Evolutionary conservation across 2,329 filamentous ascomycete genomes (phyloP), one percentile per base, ranked within the genome.

Genomic region (Penicillium frequentans): DNA sequence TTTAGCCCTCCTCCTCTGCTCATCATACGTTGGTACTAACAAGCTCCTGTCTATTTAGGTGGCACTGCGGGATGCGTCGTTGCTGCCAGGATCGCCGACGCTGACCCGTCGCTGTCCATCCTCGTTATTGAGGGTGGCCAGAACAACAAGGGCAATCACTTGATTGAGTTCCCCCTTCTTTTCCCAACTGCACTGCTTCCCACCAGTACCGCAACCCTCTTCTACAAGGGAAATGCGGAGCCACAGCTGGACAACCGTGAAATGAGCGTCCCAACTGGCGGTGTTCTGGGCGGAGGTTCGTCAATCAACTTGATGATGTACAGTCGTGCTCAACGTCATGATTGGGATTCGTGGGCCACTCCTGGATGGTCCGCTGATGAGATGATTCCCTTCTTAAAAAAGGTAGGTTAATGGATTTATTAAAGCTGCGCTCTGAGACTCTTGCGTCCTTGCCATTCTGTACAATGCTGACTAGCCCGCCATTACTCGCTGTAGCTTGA

Each of bases 221-320:
- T 48, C 46, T 48, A 48, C 27, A 48, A 48, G 46, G 46, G 46
- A 48, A 48, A 48, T 48, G 46, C 26, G 46, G 46, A 48, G 46
- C 46, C 46, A 48, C 49, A 51, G 14, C 27, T 51, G 49, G 49
- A 51, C 14, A 39, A 39, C 35, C 49, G 49, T 24, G 31, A 39
- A 43, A 39, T 39, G 33, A 51, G 14, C 23, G 33, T 51, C 23
- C 49, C 49, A 42, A 39, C 31, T 23, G 49, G 31, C n/a, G 35
- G 35, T 43, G 35, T 51, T 43, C 49, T 51, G 21, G 49, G 49
- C 16, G 49, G 49, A 39, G 49, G 49, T 43, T 39, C 31, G 31
- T 51, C 49, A 42, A 43, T 51, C 49, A 51, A 51, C 24, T 51
- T 51, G 23, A 51, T 51, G 49, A 45, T 45, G 43, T 45, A 45